Conservation (phyloP, 2,329 filamentous ascomycete species). For the Phialophora expanda region DNA sequence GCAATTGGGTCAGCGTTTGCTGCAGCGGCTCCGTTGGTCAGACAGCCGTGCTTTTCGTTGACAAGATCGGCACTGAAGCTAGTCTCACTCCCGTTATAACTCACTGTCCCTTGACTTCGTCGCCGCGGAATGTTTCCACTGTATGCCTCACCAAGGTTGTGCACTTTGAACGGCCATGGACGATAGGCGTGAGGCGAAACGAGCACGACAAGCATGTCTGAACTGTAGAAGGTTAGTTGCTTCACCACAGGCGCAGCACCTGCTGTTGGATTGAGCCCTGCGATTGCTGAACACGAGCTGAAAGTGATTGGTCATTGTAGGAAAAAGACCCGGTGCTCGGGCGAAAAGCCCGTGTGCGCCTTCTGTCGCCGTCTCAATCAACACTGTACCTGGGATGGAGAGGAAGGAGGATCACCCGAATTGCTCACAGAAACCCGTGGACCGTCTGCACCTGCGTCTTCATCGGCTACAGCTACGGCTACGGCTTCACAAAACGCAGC, state of each 20-base stretch:
- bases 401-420: constrained; percentile 10
- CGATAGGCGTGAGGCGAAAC: constrained; percentile 23
- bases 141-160: not conserved
- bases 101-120: not conserved
- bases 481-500: constrained; percentile 11
- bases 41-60: not conserved
- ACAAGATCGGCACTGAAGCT: not conserved
- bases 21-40: not conserved
- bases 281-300: not conserved
- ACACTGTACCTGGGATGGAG: constrained; percentile 24
- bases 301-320: constrained; percentile 17
- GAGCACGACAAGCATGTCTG: constrained; percentile 25
- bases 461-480: not conserved
- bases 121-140: not conserved
- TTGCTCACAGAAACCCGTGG: constrained; percentile 4
- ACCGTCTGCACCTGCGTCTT: not conserved
- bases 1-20: too few species aligned
- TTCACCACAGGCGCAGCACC: not conserved
- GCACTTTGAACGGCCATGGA: constrained; percentile 13
- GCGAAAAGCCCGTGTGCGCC: constrained; percentile 44
- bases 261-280: not conserved
- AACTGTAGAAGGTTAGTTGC: constrained; percentile 20
- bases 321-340: constrained; percentile 45
- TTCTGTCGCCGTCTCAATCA: constrained; percentile 42
- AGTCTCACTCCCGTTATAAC: not conserved